These are phyloP conservation scores for Pezizomycotina sp. DNA, from an alignment of 2,329 filamentous ascomycete species.

Conservation along the genomic window DNA sequence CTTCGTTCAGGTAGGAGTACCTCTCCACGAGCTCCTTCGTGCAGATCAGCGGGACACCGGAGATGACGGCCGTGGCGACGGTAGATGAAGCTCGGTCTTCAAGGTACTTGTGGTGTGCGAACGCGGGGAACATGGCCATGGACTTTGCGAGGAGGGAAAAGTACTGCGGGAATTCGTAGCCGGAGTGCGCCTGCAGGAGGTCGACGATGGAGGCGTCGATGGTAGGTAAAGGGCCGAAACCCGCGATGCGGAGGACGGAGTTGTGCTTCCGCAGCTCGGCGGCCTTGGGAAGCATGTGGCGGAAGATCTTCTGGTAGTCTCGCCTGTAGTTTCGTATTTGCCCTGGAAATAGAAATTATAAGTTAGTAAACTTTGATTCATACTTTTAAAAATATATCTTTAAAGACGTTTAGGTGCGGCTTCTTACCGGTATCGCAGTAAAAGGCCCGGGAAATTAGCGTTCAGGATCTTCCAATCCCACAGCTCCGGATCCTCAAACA, in stretches of 20 bases:
- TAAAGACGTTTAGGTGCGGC: background rate
- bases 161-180: conserved; percentile 24
- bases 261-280: conserved; percentile 11
- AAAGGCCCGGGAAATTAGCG: conserved; percentile 17
- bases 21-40: conserved; percentile 21
- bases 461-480: conserved; percentile 11
- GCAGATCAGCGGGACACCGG: conserved; percentile 24
- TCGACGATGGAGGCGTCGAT: conserved; percentile 20
- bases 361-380: background rate
- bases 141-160: conserved; percentile 24
- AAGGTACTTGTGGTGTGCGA: conserved; percentile 24
- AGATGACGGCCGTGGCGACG: conserved; percentile 25
- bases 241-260: conserved; percentile 22
- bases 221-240: conserved; percentile 21
- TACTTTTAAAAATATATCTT: background rate
- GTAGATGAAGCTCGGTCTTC: conserved; percentile 25
- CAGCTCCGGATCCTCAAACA: conserved; percentile 13
- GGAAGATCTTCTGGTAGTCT: conserved; percentile 24
- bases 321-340: conserved; percentile 25
- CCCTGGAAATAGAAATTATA: conserved; percentile 22
- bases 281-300: conserved; percentile 18
- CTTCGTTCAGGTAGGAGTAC: conserved; percentile 24
- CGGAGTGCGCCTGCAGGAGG: conserved; percentile 24
- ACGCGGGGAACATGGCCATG: conserved; percentile 26
- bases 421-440: conserved; percentile 15